phyloP scores from a whole-genome alignment of 768 basidiomycete genomes.

The Lentinula detonsa region DNA sequence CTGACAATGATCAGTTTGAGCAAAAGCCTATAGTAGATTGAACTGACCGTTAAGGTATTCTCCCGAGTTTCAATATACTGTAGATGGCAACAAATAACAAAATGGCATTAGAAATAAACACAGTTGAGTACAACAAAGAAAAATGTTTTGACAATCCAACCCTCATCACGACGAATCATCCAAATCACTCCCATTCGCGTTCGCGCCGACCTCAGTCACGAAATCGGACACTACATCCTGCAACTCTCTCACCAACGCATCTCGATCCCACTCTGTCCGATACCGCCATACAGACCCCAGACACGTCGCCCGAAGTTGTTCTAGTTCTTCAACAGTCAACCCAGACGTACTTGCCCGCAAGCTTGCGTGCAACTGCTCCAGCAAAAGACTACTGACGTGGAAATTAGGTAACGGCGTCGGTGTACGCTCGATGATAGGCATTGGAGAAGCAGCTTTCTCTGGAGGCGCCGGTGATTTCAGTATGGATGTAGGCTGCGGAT shows the following conservation, averaged over 20 bases:
- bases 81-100: too few relatives aligned
- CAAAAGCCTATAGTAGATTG: background rate
- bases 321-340: conserved; percentile 84
- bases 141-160: too few relatives aligned
- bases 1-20: background rate
- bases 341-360: conserved; percentile 49
- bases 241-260: conserved; percentile 55
- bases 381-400: conserved; percentile 43
- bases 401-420: conserved; percentile 80
- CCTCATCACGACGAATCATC: background rate
- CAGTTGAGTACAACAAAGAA: too few relatives aligned
- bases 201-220: conserved; percentile 47
- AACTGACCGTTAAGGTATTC: conserved; percentile 1
- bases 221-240: conserved; percentile 54
- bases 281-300: conserved; percentile 79
- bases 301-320: conserved; percentile 85
- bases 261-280: conserved; percentile 79
- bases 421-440: conserved; percentile 44
- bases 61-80: background rate
- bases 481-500: background rate
- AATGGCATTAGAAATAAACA: too few relatives aligned
- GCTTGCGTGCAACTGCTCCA: conserved; percentile 42
- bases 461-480: background rate
- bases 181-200: background rate
- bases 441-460: conserved; percentile 15